Evolutionary conservation across 2,329 filamentous ascomycete species (phyloP).

Genomic region (Fusarium scirpi): DNA sequence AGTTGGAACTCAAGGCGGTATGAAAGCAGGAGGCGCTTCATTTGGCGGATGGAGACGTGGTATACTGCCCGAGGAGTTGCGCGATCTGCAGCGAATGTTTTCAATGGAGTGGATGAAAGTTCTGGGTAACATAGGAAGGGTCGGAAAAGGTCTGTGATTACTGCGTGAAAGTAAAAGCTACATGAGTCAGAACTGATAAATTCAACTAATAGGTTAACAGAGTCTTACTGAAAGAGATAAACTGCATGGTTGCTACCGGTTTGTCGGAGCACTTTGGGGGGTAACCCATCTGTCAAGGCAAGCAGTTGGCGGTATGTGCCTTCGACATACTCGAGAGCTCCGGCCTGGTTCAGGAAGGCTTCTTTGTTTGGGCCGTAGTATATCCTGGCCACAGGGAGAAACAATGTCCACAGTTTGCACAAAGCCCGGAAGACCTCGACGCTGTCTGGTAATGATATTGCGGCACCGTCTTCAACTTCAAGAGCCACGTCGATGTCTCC

Average conservation of each 20-base stretch:
- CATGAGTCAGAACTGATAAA: neutral
- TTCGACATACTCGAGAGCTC: neutral
- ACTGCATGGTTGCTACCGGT: neutral
- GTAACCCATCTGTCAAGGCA: neutral
- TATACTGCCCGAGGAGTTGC: neutral
- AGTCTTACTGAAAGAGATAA: neutral
- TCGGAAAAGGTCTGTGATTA: neutral
- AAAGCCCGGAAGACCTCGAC: neutral
- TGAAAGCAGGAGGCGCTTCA: neutral
- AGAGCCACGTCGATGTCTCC: neutral
- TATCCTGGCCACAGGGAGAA: neutral
- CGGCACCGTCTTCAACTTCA: fast-evolving
- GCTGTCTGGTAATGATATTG: fast-evolving
- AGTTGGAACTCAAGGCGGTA: neutral
- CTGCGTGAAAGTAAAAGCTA: neutral
- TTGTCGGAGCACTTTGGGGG: neutral
- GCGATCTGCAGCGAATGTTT: neutral
- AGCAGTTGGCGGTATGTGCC: neutral
- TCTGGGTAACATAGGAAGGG: neutral
- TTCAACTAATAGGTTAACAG: too few species aligned
- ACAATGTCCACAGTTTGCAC: neutral
- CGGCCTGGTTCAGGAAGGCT: neutral
- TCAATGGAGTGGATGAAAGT: neutral
- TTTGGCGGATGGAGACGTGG: neutral
- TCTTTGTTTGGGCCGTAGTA: neutral